Base-by-base conservation (phyloP, 371 early-diverging fungal species). In the Mucor mucedo region DNA sequence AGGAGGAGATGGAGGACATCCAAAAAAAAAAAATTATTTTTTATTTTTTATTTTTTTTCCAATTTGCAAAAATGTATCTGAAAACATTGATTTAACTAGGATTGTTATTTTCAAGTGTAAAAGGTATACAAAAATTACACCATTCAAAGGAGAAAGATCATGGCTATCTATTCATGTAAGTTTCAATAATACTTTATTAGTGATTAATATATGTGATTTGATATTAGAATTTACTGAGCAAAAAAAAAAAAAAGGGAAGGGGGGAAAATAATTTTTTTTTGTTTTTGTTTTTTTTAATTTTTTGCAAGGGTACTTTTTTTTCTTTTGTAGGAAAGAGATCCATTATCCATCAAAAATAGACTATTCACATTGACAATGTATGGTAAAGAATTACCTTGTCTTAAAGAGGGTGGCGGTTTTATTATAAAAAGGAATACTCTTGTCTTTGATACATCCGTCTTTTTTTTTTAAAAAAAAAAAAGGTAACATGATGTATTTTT, bases 241-340 rank as follows among this genome's bases (percentile, higher is more conserved):
- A 47, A 45, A 45, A 45, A 45, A 16, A 45, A 45, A 45, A 45
- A 45, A 45, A 16, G 5, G 21, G 21, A 21, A 47, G 16, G 21
- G 21, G 21, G 21, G 21, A 47, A 21, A 21, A 21, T 21, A 21
- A 21, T 21, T 21, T 21, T 21, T 21, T 47, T 47, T 21, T 27
- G 27, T 47, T 21, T 50, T 50, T 13, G 2, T 30, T 50, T 50
- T 50, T 50, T 50, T 48, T 48, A 14, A 14, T 48, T 48, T 48
- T 48, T 48, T 48, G 50, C 50, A 50, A 30, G 50, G 50, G 50
- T 50, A 50, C 50, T 50, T 50, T 47, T 35, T 35, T 35, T 35
- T 35, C 8, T 8, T 21, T 21, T 21, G 21, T 21, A n/a, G n/a
- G n/a, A n/a, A n/a, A 21, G 21, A 21, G 21, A 21, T 21, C 21